Evolutionary conservation across 176 grass and related monocot genomes (phyloP).

Genomic region (Carex littledalei): DNA sequence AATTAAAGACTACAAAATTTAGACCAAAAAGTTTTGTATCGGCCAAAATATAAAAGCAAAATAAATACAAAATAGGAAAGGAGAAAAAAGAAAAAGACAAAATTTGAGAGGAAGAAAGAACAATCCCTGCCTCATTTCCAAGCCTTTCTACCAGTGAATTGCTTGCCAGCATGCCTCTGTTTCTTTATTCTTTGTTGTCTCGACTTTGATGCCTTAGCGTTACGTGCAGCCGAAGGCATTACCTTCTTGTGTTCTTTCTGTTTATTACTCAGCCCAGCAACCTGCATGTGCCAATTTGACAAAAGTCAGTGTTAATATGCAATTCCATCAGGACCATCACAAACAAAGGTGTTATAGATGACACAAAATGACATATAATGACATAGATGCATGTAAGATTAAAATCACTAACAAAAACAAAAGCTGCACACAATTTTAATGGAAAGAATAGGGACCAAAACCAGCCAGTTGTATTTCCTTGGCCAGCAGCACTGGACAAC

Average conservation of each 20-base stretch:
- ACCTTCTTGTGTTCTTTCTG: slow-evolving; percentile 83
- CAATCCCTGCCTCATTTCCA: slow-evolving; percentile 50
- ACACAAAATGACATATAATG: neutral
- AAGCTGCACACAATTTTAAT: neutral
- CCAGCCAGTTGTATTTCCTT: neutral
- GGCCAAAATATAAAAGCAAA: neutral
- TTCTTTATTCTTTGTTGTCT: slow-evolving; percentile 53
- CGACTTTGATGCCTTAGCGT: slow-evolving; percentile 56
- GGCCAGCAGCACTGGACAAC: neutral
- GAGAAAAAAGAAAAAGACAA: neutral
- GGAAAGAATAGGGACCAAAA: neutral
- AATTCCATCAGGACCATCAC: neutral
- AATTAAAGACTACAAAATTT: neutral
- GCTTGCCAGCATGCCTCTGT: slow-evolving; percentile 45
- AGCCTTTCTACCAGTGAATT: slow-evolving; percentile 71
- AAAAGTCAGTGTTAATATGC: neutral
- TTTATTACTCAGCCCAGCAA: slow-evolving; percentile 69
- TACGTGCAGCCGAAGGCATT: slow-evolving; percentile 66
- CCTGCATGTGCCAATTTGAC: slow-evolving; percentile 25
- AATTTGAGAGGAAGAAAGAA: neutral
- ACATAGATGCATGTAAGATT: neutral
- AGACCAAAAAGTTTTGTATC: neutral
- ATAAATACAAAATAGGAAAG: neutral
- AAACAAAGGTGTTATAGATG: neutral
- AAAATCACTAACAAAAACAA: neutral